Evolutionary conservation across 176 grass and related monocot species (phyloP), one percentile per base, ranked within the genome.

Genomic region (Phoenix dactylifera): DNA sequence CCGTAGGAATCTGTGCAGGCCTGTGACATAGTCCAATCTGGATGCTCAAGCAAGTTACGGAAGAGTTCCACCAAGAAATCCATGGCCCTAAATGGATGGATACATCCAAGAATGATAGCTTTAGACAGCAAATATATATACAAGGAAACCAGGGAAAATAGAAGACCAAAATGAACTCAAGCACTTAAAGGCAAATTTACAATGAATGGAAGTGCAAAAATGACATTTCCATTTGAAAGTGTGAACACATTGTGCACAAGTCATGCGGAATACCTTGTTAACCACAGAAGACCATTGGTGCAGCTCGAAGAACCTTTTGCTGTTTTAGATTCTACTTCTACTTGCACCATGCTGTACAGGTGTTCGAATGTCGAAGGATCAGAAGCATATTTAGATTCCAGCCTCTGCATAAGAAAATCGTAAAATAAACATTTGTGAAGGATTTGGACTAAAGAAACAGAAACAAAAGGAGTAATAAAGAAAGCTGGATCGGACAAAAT

Each of bases 281-380:
- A 76, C 93, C 93, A 92, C 64, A 98, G 80, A 92, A 98, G 84
- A 50, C 87, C 93, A 78, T 98, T 98, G 65, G 87, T 89, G 56
- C 93, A 97, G 61, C 93, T 97, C 12, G 93, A 97, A 22, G 84
- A 81, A 55, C 81, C 81, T 72, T 91, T 91, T 58, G 87, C 84
- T 14, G 81, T 92, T 62, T 97, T 97, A 35, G 78, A 79, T 78
- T 97, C 72, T 67, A 92, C 63, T 78, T 97, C 93, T 77, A 85
- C 84, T 73, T 92, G 72, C 74, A 81, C 84, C 87, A 97, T 88
- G 70, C 59, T 88, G 66, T 98, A 89, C 50, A 98, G 73, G 26
- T 86, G 60, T 50, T 92, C 73, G 73, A 80, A 98, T 71, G 83
- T 98, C 29, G 87, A 76, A 7, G 84, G 81, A 60, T 98, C 82